Base-by-base conservation (phyloP, 768 basidiomycete species). In the Gymnopilus dilepis region DNA sequence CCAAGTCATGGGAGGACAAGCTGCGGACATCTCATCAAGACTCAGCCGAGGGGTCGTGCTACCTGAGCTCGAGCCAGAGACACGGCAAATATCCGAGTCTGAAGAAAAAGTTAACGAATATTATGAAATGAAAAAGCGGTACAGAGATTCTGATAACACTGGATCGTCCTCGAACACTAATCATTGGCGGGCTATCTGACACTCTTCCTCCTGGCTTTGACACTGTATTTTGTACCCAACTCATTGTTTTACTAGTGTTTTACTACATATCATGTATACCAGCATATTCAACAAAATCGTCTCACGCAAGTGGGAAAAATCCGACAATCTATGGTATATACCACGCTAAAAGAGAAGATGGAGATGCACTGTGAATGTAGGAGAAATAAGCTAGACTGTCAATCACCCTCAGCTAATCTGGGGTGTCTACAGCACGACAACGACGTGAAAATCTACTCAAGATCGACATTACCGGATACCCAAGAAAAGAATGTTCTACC, bases 1-100 rank as follows among this genome's bases (percentile, higher is more conserved):
- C 47, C 69, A 75, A 17, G 73, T 77, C 33, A 78, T 79, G 71
- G 84, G 79, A 41, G 81, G 81, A 19, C 81, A 84, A 60, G 82
- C 82, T 0, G 82, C 84, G 7, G 73, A 71, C 12, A 77, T 74
- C 69, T 72, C 74, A 1, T 76, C 75, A 71, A 67, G 66, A 47
- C 62, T 71, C 52, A 76, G 71, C 61, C 68, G 70, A 50, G 67
- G 70, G 37, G 63, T 66, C 26, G 57, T 69, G 15, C 54, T 66
- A 28, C 41, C 60, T 47, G 59, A 61, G 58, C 41, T 61, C 60
- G 63, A 64, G 24, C 52, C 1, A 50, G 56, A 21, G 41, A 43
- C 15, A 33, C 51, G 30, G 33, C 45, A 31, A 57, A 59, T 26
- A 26, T 41, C 30, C 33, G 19, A 30, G 19, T 54, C 48, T 30